phyloP scores from a whole-genome alignment of 2,329 filamentous ascomycete species.

The Metarhizium humberi region DNA sequence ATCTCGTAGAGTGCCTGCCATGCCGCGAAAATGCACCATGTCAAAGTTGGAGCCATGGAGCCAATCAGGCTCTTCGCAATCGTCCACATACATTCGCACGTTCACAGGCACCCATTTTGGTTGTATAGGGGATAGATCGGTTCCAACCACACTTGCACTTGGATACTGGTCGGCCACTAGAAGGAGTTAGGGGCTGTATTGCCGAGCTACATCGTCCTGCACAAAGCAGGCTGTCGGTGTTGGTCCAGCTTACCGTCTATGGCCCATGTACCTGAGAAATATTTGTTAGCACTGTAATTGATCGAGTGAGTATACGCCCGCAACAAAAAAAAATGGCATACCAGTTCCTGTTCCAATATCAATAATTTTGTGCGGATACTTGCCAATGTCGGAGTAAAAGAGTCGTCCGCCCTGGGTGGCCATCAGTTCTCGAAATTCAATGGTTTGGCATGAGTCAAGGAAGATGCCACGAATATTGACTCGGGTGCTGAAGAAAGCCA shows the following conservation, averaged over 20 bases:
- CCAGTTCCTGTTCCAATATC: conserved; percentile 42
- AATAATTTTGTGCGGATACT: conserved; percentile 31
- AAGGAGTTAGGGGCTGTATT: neutral
- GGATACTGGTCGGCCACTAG: conserved; percentile 32
- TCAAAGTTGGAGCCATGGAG: conserved; percentile 42
- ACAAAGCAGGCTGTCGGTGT: conserved; percentile 5
- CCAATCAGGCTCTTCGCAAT: conserved; percentile 50
- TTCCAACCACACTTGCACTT: conserved; percentile 29
- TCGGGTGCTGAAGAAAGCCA: neutral
- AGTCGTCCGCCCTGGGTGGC: conserved; percentile 25
- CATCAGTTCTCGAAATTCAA: neutral
- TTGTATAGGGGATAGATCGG: conserved; percentile 36
- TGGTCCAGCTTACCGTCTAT: conserved; percentile 29
- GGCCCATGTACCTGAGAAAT: conserved; percentile 37
- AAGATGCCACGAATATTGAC: neutral
- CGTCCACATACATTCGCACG: conserved; percentile 53
- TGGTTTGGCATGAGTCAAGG: neutral
- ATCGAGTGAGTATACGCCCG: neutral
- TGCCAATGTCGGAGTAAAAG: conserved; percentile 29
- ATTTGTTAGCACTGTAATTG: neutral
- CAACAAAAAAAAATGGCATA: conserved; percentile 11
- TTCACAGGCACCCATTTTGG: conserved; percentile 46
- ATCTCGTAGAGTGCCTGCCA: conserved; percentile 42
- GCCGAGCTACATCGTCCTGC: neutral
- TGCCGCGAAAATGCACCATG: conserved; percentile 42